Conservation (phyloP, 352 stramenopile genomes). For the Phytophthora tentaculata region DNA sequence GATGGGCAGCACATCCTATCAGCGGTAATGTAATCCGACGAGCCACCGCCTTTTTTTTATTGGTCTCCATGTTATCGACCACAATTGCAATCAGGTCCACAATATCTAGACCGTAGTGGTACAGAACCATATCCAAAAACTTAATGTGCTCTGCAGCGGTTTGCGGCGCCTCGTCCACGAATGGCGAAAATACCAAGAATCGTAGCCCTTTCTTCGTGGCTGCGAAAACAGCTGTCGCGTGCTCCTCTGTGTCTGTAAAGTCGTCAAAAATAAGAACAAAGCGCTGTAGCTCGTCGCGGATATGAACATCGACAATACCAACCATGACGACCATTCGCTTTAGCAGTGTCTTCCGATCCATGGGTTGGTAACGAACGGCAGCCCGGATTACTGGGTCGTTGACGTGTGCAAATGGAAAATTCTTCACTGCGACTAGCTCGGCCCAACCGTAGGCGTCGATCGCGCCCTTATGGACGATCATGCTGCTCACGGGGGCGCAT, state of each 20-base stretch:
- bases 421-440: too few relatives aligned
- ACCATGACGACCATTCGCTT: neutral
- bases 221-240: neutral
- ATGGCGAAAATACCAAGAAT: too few relatives aligned
- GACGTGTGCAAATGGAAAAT: too few relatives aligned
- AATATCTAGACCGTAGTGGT: neutral
- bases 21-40: neutral
- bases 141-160: too few relatives aligned
- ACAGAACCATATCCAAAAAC: too few relatives aligned
- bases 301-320: neutral
- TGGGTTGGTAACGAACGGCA: too few relatives aligned
- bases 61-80: neutral
- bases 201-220: too few relatives aligned
- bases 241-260: neutral
- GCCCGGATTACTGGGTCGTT: too few relatives aligned
- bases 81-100: neutral
- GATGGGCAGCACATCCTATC: neutral
- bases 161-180: too few relatives aligned
- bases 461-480: neutral
- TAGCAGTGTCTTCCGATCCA: too few relatives aligned
- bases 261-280: neutral
- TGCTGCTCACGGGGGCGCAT: neutral
- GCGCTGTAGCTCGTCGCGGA: neutral
- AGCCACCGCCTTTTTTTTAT: neutral
- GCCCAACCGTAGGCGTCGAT: too few relatives aligned